Evolutionary conservation across 2,329 filamentous ascomycete species (phyloP), one percentile per base, ranked within the genome.

Genomic region (Colletotrichum musae): DNA sequence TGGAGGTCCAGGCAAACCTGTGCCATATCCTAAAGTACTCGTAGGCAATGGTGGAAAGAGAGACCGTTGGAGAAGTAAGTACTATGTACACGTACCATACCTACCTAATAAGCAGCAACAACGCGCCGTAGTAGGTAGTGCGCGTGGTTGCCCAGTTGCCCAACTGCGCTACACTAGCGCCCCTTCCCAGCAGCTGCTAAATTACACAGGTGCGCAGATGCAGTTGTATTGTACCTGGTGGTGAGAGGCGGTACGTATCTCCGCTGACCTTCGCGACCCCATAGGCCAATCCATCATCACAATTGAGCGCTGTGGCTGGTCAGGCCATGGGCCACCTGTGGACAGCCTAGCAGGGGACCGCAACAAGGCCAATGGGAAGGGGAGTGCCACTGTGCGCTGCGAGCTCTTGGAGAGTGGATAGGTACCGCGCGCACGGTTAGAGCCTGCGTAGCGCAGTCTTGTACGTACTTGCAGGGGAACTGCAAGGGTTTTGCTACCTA

Each of bases 401-500:
- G 41, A 60, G 26, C 62, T 51, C 62, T 26, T 7, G 56, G 47
- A 16, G 68, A 47, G 48, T 48, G 16, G 48, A 57, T n/a, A 72
- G 58, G 70, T 75, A 72, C 75, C 75, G 74, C 72, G 72, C 72
- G 74, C 75, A 77, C 75, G 76, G 76, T 75, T 75, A 71, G 64
- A 63, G 68, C 58, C 68, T 53, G 53, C 62, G 56, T 41, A 45
- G 56, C 18, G 28, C 62, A 56, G 56, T 58, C 54, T 50, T 45
- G 63, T 53, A 28, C 43, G 63, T 53, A 28, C 43, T 60, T 61
- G 62, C 62, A 69, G 57, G 62, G 67, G 56, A 21, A 18, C n/a
- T 21, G 21, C n/a, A 21, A 24, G 21, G 47, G 21, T 21, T 36
- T 36, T 36, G 32, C 32, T 36, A 36, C 21, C 21, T 24, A 24